Percentiles rank a stretch among this genome's conserved stretches.
Evolutionary conservation across 2,329 filamentous ascomycete genomes (phyloP).

Genomic region (Fusarium sp.): DNA sequence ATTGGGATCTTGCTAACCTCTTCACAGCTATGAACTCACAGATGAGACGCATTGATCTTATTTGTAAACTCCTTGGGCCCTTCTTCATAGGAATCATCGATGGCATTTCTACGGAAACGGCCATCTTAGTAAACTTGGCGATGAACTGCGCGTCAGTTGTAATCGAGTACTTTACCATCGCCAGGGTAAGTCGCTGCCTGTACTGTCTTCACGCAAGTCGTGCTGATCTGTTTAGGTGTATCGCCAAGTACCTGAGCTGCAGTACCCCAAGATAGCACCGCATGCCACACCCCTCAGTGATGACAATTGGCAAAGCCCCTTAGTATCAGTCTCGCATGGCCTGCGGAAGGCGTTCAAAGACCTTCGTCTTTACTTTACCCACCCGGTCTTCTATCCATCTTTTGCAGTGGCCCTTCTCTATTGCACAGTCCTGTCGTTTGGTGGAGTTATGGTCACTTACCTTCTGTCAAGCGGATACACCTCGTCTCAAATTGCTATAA

Average conservation of each 20-base stretch:
- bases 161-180: constrained; percentile 66
- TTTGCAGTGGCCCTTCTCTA: constrained; percentile 71
- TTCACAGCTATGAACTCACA: constrained; percentile 63
- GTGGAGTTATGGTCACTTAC: constrained; percentile 74
- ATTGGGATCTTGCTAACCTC: background rate
- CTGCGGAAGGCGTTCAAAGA: constrained; percentile 30
- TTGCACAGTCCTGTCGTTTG: constrained; percentile 70
- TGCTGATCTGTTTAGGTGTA: constrained; percentile 44
- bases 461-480: constrained; percentile 66
- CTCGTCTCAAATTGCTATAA: constrained; percentile 64
- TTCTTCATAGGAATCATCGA: constrained; percentile 67
- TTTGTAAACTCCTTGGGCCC: constrained; percentile 70
- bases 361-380: constrained; percentile 61
- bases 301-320: background rate
- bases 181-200: constrained; percentile 17
- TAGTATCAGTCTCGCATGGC: constrained; percentile 5
- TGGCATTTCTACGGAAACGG: constrained; percentile 59
- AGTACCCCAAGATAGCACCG: constrained; percentile 35
- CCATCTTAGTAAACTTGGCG: constrained; percentile 62
- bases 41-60: constrained; percentile 73
- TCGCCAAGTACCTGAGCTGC: constrained; percentile 45
- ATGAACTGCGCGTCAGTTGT: constrained; percentile 63
- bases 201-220: too few species aligned
- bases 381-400: constrained; percentile 70
- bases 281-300: constrained; percentile 1